phyloP scores from a whole-genome alignment of 768 basidiomycete genomes.

The Psilocybe tampanensis region DNA sequence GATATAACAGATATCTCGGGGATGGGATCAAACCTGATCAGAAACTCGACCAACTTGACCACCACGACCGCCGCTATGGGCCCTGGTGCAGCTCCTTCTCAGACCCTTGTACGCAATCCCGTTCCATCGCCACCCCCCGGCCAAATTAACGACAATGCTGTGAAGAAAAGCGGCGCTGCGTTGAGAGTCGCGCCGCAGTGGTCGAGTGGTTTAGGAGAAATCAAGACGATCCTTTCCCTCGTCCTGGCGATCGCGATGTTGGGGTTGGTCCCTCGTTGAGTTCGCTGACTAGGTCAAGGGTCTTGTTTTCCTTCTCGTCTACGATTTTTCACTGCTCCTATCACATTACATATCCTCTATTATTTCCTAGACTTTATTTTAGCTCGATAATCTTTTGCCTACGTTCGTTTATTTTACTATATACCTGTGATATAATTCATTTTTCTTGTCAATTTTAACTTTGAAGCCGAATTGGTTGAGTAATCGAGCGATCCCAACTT shows the following conservation, averaged over 20 bases:
- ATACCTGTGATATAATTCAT: too few relatives aligned
- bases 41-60: constrained; percentile 2
- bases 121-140: background rate
- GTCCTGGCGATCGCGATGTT: background rate
- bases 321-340: too few relatives aligned
- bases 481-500: too few relatives aligned
- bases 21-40: background rate
- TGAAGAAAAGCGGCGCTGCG: background rate
- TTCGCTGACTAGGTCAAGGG: too few relatives aligned
- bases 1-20: constrained; percentile 6
- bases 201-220: background rate
- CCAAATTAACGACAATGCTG: background rate
- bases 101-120: background rate
- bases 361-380: too few relatives aligned
- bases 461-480: too few relatives aligned
- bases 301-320: too few relatives aligned
- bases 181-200: background rate
- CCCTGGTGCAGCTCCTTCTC: background rate
- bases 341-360: too few relatives aligned
- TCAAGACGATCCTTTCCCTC: background rate
- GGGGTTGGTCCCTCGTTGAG: background rate
- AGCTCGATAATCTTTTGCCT: too few relatives aligned
- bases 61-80: too few relatives aligned
- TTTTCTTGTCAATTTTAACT: too few relatives aligned
- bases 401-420: too few relatives aligned